Percentiles rank a stretch among this genome's conserved stretches.
Evolutionary conservation across 2,329 filamentous ascomycete species (phyloP).

Genomic region (Claviceps digitariae): DNA sequence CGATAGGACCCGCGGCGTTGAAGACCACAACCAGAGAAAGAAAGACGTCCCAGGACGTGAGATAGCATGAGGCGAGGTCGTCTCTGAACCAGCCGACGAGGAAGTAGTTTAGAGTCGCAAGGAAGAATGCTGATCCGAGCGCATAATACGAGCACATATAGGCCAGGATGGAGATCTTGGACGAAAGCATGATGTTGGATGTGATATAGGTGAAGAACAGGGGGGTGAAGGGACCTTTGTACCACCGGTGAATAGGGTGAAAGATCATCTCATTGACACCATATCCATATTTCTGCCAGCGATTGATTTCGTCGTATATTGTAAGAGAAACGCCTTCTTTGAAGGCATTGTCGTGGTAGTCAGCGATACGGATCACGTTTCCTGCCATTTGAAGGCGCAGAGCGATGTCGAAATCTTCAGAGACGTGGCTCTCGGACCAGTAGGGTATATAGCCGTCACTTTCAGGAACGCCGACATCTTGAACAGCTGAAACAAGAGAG

Average conservation of each 20-base stretch:
- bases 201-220: slow-evolving; percentile 48
- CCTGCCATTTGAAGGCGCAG: slow-evolving; percentile 56
- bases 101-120: slow-evolving; percentile 58
- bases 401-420: slow-evolving; percentile 66
- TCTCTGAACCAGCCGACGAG: slow-evolving; percentile 59
- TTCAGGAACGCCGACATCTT: slow-evolving; percentile 17
- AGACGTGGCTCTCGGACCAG: slow-evolving; percentile 65
- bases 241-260: slow-evolving; percentile 51
- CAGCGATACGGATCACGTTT: slow-evolving; percentile 54
- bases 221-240: slow-evolving; percentile 48
- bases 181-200: slow-evolving; percentile 48
- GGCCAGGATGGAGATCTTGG: slow-evolving; percentile 57
- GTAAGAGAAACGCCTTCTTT: slow-evolving; percentile 62
- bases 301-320: slow-evolving; percentile 57
- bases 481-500: slow-evolving; percentile 17
- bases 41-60: slow-evolving; percentile 52
- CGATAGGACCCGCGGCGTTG: slow-evolving; percentile 45
- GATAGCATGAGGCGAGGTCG: slow-evolving; percentile 51
- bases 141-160: slow-evolving; percentile 64
- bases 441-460: slow-evolving; percentile 45
- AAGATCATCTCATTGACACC: slow-evolving; percentile 61
- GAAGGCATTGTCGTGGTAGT: slow-evolving; percentile 57
- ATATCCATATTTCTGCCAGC: slow-evolving; percentile 64
- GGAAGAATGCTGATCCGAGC: slow-evolving; percentile 51
- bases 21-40: slow-evolving; percentile 52